Evolutionary conservation across 2,329 filamentous ascomycete species (phyloP), one percentile per base, ranked within the genome.

Genomic region (Aspergillus glaucus): DNA sequence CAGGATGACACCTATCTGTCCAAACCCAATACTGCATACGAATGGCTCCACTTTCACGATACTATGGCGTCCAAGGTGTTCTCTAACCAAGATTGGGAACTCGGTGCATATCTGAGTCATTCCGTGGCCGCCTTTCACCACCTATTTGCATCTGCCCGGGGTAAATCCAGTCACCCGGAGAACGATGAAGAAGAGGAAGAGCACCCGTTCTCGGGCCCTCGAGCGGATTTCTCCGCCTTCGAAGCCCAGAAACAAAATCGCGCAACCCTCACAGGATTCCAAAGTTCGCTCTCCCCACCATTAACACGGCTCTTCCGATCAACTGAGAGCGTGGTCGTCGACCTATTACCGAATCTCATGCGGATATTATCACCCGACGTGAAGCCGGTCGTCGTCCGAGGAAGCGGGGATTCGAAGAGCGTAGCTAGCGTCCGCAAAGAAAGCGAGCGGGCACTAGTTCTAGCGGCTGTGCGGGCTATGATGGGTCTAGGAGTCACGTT

Each of bases 1-100:
- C 94, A 96, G 71, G 93, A 98, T 65, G 93, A 98, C 67, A 86
- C 85, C 1, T 86, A 88, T 57, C 82, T 98, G 28, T 87, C 85
- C 30, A 98, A 98, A 64, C 94, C 94, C 0, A 84, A 86, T 56
- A 74, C 80, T 1, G 88, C 88, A 0, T 95, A 95, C 67, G 92
- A 96, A 62, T 98, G 93, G 93, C 80, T 98, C 48, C 78, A 94
- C 66, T 97, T 98, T 69, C 88, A 96, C 68, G 93, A 97, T 61
- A 75, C 77, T 0, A 84, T 95, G 54, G 89, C 88, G 21, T 84
- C 85, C 1, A 82, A 85, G 36, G 79, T 97, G 1, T 94, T 85
- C 63, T 75, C 82, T n/a, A 84, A 81, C 50, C 92, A 96, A 65
- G 91, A 95, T 48, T 98, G 93, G 87, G 93, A 98, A 67, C 75